Base-by-base conservation (phyloP, 163 green algal species). In the Volvox carteri region DNA sequence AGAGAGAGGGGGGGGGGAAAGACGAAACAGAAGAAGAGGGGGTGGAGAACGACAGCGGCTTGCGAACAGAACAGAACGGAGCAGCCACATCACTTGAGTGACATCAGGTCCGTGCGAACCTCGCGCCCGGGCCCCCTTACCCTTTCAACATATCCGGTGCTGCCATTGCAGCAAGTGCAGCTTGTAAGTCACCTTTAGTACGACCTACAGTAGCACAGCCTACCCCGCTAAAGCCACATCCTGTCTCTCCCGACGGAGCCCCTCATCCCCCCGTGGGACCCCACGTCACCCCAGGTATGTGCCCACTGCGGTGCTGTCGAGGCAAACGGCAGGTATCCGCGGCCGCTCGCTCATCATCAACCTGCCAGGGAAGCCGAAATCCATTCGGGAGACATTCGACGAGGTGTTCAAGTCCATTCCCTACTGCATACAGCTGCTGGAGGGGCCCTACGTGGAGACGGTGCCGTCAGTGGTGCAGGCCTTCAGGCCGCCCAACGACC, bases 351-450 rank as follows among this genome's bases (percentile, higher is more conserved):
- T 99, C 12, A 95, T 99, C 78, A 93, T 99, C 58, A 99, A 99
- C 92, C 90, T 99, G 44, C 97, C 97, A 19, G 97, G 97, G 28
- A 98, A 98, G 85, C 97, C 97, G 39, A 98, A 98, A 89, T 96
- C 96, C 33, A 99, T 99, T 48, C 87, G 97, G 1, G 96, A 98
- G 84, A 98, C 96, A 0, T 96, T 99, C 78, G 97, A 98, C 85
- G 97, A 98, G 93, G 90, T 95, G 25, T 99, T 99, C 89, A 84
- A 91, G 25, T 97, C 96, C 39, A 96, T 99, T 39, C 97, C 97
- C 1, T 97, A 96, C 83, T 99, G 97, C 91, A 96, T 99, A 25
- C 93, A 97, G 87, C 91, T 99, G 25, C 88, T 97, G 46, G 90
- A 72, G 8, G 90, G 90, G 39, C 92, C 92, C 4, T 97, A 97